phyloP scores from a whole-genome alignment of 2,329 filamentous ascomycete species.

The Fusarium fujikuroi region DNA sequence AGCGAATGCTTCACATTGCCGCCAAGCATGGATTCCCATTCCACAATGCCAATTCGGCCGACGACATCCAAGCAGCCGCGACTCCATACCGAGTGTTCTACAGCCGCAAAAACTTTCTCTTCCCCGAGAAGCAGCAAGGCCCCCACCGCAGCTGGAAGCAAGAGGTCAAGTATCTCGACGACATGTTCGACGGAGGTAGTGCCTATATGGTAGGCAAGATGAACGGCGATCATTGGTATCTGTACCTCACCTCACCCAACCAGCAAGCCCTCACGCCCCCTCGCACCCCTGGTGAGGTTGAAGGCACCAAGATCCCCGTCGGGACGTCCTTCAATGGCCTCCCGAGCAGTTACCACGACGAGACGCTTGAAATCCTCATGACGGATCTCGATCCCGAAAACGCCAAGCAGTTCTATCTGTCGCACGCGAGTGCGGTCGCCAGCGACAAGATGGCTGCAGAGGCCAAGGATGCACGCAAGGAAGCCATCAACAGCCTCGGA shows the following conservation, averaged over 20 bases:
- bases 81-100: constrained; percentile 97
- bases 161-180: constrained; percentile 92
- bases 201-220: constrained; percentile 99
- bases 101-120: constrained; percentile 98
- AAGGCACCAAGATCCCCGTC: constrained; percentile 65
- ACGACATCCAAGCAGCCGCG: constrained; percentile 78
- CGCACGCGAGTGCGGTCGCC: constrained; percentile 87
- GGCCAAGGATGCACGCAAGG: constrained; percentile 70
- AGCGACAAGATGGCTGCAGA: constrained; percentile 79
- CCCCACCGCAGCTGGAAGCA: constrained; percentile 98
- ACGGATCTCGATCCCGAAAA: constrained; percentile 75
- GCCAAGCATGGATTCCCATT: constrained; percentile 89
- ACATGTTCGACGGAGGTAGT: constrained; percentile 90
- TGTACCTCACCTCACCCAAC: constrained; percentile 93
- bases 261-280: constrained; percentile 82
- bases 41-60: constrained; percentile 72
- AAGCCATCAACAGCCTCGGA: constrained; percentile 68
- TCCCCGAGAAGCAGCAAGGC: constrained; percentile 91
- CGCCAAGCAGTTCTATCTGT: constrained; percentile 76
- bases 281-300: constrained; percentile 71
- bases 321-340: constrained; percentile 54
- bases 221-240: constrained; percentile 99
- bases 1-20: constrained; percentile 92
- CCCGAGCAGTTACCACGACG: constrained; percentile 70
- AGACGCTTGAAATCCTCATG: constrained; percentile 81